Conservation (phyloP, 768 basidiomycete genomes). For the Termitomyces sp. region DNA sequence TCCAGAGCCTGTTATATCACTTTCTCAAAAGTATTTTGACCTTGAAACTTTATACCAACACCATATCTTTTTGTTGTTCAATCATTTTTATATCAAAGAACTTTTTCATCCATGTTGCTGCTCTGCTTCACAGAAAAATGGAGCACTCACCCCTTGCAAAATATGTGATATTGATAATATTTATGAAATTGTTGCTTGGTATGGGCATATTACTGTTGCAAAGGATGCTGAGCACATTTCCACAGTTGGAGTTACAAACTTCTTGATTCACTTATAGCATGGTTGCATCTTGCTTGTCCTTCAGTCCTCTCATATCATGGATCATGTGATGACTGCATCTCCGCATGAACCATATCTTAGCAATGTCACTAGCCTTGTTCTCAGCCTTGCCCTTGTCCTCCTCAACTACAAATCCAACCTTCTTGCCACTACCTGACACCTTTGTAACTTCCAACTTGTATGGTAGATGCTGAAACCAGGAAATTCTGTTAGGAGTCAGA, state of each 20-base stretch:
- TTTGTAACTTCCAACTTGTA: too few species aligned
- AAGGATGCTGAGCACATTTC: not conserved
- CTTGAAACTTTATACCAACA: not conserved
- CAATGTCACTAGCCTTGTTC: too few species aligned
- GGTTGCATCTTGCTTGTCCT: not conserved
- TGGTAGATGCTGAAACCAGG: too few species aligned
- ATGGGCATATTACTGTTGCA: not conserved
- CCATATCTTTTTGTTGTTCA: not conserved
- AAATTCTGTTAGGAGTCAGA: too few species aligned
- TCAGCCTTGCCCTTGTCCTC: too few species aligned
- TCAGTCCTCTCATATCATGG: not conserved
- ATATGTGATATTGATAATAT: not conserved
- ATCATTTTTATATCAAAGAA: not conserved
- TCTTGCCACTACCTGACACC: too few species aligned
- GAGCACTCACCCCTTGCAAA: not conserved
- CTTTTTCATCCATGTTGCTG: not conserved
- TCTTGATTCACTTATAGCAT: not conserved
- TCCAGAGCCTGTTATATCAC: not conserved
- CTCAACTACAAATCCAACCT: too few species aligned
- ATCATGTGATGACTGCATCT: too few species aligned
- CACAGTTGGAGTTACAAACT: not conserved
- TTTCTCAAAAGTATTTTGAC: not conserved
- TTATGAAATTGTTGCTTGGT: not conserved
- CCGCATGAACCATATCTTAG: too few species aligned
- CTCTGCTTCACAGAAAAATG: not conserved